Evolutionary conservation across 1,139 yeast genomes (phyloP).

Genomic region (Nakaseomyces nivariensis): DNA sequence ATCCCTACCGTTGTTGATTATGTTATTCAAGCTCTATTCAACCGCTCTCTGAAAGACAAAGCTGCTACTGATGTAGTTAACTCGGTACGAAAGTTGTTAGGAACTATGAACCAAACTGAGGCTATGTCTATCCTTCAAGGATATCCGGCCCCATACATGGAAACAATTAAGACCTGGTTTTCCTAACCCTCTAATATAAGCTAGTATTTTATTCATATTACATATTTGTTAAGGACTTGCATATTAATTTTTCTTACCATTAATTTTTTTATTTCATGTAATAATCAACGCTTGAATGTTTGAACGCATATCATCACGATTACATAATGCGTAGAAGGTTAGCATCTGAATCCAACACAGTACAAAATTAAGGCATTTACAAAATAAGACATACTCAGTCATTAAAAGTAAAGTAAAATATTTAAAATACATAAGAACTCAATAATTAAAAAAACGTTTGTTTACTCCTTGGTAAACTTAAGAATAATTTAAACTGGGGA

Average conservation of each 20-base stretch:
- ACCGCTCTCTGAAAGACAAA: constrained; percentile 58
- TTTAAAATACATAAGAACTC: constrained; percentile 2
- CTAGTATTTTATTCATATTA: neutral
- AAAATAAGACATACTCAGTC: neutral
- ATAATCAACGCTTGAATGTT: no score
- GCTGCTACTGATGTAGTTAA: constrained; percentile 56
- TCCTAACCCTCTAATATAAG: constrained; percentile 21
- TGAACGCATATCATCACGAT: no score
- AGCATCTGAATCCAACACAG: no score
- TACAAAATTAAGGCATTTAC: neutral
- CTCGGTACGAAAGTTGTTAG: constrained; percentile 43
- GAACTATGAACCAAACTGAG: constrained; percentile 45
- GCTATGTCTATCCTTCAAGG: constrained; percentile 56
- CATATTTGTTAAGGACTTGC: neutral
- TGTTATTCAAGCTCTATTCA: constrained; percentile 67
- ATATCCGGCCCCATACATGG: constrained; percentile 53
- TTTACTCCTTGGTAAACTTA: neutral
- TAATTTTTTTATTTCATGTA: no score
- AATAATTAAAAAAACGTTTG: neutral
- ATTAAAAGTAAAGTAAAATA: neutral
- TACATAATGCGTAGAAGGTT: no score
- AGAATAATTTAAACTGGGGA: neutral
- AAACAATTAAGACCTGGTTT: constrained; percentile 55
- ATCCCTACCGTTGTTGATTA: constrained; percentile 60
- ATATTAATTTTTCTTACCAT: no score